phyloP scores from a whole-genome alignment of 2,329 filamentous ascomycete species.

The Colletotrichum karsti region DNA sequence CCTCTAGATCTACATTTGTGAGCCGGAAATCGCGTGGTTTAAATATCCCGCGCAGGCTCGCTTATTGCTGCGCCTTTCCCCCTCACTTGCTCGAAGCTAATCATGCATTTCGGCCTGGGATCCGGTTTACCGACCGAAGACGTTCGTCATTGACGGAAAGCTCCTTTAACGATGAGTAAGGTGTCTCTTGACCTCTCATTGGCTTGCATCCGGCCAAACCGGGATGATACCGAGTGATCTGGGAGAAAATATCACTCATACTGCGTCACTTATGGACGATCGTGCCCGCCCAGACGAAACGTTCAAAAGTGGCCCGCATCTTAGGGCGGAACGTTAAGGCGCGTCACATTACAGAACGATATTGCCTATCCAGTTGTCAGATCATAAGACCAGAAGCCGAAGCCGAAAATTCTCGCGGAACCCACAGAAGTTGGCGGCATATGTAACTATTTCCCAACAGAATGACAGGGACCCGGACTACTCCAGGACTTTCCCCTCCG shows the following conservation, averaged over 20 bases:
- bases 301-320: background rate
- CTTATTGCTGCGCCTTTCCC: background rate
- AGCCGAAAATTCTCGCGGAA: background rate
- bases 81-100: slow-evolving; percentile 24
- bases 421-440: background rate
- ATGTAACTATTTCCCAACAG: background rate
- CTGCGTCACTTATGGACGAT: background rate
- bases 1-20: too few species aligned
- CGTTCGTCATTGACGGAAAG: background rate
- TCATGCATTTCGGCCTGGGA: slow-evolving; percentile 7
- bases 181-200: background rate
- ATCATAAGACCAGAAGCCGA: too few species aligned
- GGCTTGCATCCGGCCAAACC: background rate
- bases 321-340: background rate
- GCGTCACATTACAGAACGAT: background rate
- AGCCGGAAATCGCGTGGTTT: background rate
- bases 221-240: background rate
- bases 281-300: background rate
- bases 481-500: background rate
- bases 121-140: background rate
- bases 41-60: background rate
- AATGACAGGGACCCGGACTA: background rate
- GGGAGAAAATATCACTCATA: background rate
- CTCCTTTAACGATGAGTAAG: background rate
- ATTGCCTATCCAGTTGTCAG: too few species aligned